Evolutionary conservation across 2,329 filamentous ascomycete genomes (phyloP), one percentile per base, ranked within the genome.

Genomic region (Nectriaceae sp.): DNA sequence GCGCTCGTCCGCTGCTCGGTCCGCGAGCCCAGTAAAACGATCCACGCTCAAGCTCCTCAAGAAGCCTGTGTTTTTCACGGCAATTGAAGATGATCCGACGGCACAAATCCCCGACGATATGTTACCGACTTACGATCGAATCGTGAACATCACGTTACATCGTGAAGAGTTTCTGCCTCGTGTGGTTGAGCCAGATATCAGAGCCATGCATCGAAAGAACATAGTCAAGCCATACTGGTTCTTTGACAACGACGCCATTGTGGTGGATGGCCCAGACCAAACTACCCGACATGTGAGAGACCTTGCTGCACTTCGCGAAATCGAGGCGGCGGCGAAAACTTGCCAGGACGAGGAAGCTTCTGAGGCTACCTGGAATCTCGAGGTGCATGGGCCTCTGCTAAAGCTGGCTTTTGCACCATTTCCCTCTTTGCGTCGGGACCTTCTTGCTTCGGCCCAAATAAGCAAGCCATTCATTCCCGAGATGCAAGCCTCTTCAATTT

Each of bases 401-500:
- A 46, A 46, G 22, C 43, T 50, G 20, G 48, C 44, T 36, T 29
- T 50, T 6, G 44, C 44, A 13, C 40, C 44, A 13, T 50, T 41
- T 41, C 3, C 44, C 3, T 42, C 35, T 11, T 35, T 47, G n/a
- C 11, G 4, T 22, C 40, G 44, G 15, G 36, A 47, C 5, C 19
- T 51, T 11, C 22, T 47, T 29, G 44, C 41, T 8, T 16, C 22
- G n/a, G 49, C 49, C 22, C 37, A 21, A 15, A 47, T 51, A 8
- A 46, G 44, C 37, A 47, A 44, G 16, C 40, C 44, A 11, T 51
- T 51, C 21, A 11, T 51, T 11, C 44, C 49, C 13, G 40, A 44
- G 18, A 51, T 43, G 40, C 11, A 47, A 26, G 21, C 37, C 18
- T 21, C 22, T 11, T 44, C 44, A 3, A 11, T 21, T 18, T 40